These are phyloP conservation scores for cucumber (Cucumis sativus) DNA, from an alignment of 306 rosid species.

Conservation along the genomic window DNA sequence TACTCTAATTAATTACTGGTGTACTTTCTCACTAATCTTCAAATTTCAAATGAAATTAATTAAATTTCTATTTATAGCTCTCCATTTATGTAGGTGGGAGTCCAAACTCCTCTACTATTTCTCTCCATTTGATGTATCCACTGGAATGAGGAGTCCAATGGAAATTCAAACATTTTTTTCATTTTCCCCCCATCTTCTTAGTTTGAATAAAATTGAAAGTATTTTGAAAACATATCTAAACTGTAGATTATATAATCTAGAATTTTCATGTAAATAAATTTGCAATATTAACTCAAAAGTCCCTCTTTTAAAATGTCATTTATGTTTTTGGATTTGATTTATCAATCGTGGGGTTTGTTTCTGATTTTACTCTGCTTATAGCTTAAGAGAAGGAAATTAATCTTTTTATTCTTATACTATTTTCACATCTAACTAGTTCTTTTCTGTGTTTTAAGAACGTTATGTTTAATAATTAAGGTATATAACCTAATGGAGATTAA, in stretches of 20 bases:
- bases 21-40: not conserved
- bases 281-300: not conserved
- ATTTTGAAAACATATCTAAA: no score
- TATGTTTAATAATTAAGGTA: not conserved
- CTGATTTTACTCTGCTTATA: not conserved
- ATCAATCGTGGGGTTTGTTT: not conserved
- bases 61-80: not conserved
- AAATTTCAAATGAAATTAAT: not conserved
- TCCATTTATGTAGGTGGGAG: not conserved
- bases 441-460: not conserved
- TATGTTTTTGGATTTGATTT: not conserved
- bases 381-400: not conserved
- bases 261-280: not conserved
- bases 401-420: not conserved
- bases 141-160: not conserved
- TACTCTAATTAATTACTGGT: not conserved
- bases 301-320: not conserved
- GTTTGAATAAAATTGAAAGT: no score
- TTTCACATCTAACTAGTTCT: not conserved
- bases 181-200: no score
- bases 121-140: not conserved
- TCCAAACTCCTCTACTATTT: not conserved
- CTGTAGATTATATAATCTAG: no score
- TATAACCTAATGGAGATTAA: not conserved
- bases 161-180: not conserved